Base-by-base conservation (phyloP, 2,329 filamentous ascomycete genomes). In the Arachnomyces sp. region DNA sequence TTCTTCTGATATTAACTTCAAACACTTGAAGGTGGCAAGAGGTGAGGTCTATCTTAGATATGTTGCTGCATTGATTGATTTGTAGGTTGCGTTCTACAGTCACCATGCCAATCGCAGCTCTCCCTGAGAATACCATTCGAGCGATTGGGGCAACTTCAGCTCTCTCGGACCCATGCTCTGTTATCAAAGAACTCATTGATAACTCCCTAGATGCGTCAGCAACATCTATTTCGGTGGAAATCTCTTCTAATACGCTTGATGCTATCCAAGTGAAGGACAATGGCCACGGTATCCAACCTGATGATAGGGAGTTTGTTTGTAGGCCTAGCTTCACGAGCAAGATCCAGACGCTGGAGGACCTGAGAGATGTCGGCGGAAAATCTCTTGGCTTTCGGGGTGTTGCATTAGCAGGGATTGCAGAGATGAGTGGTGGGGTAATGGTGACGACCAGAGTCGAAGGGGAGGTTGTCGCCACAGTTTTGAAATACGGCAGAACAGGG, bases 201-300 rank as follows among this genome's bases (percentile, higher is more conserved):
- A 83, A 83, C 55, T 70, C 77, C n/a, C 65, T 83, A 8, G 79
- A 83, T 59, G 77, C 77, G 4, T 64, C 67, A 34, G 75, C 79
- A 1, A 72, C 73, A 2, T 70, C 70, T 1, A 62, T 83, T 29
- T 64, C 67, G 7, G 58, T 83, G 28, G 77, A 81, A 44, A 68
- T 82, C 5, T 69, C 73, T 9, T 51, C 61, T 34, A 79, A 82
- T 48, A 72, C 74, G 0, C 56, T 82, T 38, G 77, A 80, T 50
- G 51, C 70, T n/a, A 73, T 83, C 20, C 76, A 80, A 48, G 70
- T 82, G 33, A 75, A 70, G 40, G 76, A 79, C 57, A 82, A 81
- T 56, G 79, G 79, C 6, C 68, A 73, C 49, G 79, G 79, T 2
- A 77, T 83, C 44, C 59, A 69, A 2, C 59, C 69, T 2, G 67